phyloP scores from a whole-genome alignment of 2,329 filamentous ascomycete genomes.

The Metarhizium brunneum region DNA sequence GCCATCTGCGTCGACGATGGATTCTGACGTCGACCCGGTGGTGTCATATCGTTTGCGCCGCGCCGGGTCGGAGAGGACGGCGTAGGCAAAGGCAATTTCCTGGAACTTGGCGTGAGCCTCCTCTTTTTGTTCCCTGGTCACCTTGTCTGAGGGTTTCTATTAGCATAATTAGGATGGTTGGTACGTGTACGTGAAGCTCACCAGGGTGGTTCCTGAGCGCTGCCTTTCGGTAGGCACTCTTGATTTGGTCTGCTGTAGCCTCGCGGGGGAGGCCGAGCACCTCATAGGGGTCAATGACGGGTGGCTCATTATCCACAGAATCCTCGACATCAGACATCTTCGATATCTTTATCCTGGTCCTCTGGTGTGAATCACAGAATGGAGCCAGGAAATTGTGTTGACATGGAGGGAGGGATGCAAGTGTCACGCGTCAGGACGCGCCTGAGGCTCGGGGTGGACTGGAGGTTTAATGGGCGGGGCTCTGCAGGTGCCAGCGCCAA shows the following conservation, averaged over 20 bases:
- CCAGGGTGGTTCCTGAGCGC: conserved; percentile 82
- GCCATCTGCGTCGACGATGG: conserved; percentile 63
- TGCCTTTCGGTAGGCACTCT: conserved; percentile 82
- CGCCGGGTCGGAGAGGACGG: conserved; percentile 73
- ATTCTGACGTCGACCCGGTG: conserved; percentile 83
- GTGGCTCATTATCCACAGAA: conserved; percentile 45
- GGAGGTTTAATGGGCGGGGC: conserved; percentile 5
- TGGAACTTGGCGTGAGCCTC: conserved; percentile 77
- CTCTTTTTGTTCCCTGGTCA: conserved; percentile 54
- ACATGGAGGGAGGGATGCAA: background rate
- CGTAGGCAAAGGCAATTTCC: conserved; percentile 86
- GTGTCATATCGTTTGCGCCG: conserved; percentile 81
- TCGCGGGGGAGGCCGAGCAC: conserved; percentile 62
- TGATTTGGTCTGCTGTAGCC: conserved; percentile 72
- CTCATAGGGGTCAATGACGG: conserved; percentile 66
- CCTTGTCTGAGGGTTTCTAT: conserved; percentile 57
- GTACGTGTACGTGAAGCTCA: conserved; percentile 28
- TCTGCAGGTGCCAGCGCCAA: background rate
- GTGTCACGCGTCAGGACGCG: conserved; percentile 11
- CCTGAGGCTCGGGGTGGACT: background rate
- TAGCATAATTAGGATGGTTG: background rate
- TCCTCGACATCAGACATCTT: conserved; percentile 44
- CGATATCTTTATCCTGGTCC: background rate
- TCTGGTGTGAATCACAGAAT: background rate
- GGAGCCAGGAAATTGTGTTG: background rate